Conservation (phyloP, 345 rosid genomes). For the Lenwebbia sp. region DNA sequence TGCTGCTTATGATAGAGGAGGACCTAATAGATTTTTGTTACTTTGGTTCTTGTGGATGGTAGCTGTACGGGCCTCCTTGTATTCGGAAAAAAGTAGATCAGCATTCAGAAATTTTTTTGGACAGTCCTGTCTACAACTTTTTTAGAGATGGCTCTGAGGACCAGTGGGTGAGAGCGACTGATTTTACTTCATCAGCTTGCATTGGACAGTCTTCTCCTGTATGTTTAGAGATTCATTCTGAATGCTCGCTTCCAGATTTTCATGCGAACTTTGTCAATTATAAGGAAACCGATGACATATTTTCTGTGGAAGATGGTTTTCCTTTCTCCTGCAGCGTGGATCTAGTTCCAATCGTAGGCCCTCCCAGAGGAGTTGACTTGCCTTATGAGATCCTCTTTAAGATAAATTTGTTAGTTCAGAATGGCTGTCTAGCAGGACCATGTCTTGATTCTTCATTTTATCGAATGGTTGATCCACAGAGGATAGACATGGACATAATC, state of each 20-base stretch:
- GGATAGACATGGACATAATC: constrained; percentile 8
- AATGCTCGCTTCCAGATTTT: constrained; percentile 23
- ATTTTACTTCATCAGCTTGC: constrained; percentile 32
- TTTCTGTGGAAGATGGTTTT: constrained; percentile 16
- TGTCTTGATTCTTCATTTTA: constrained; percentile 34
- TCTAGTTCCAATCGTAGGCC: constrained; percentile 46
- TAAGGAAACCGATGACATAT: constrained; percentile 14
- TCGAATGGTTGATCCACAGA: constrained; percentile 30
- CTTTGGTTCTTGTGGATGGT: not conserved
- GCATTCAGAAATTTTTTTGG: constrained; percentile 7
- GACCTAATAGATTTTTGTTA: not conserved
- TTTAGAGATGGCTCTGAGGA: constrained; percentile 32
- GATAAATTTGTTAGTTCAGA: constrained; percentile 45
- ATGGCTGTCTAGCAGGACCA: constrained; percentile 43
- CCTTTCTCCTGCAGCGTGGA: constrained; percentile 22
- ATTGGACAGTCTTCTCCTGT: constrained; percentile 47
- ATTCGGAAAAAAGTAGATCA: constrained; percentile 30
- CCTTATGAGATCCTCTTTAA: constrained; percentile 40
- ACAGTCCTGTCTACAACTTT: constrained; percentile 18
- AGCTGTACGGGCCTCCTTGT: constrained; percentile 59
- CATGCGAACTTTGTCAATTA: constrained; percentile 24
- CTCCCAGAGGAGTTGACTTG: constrained; percentile 23
- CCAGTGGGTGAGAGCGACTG: constrained; percentile 37
- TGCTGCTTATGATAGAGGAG: not conserved
- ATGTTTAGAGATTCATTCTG: constrained; percentile 29